Base-by-base conservation (phyloP, 768 basidiomycete species). In the Pisolithus marmoratus region DNA sequence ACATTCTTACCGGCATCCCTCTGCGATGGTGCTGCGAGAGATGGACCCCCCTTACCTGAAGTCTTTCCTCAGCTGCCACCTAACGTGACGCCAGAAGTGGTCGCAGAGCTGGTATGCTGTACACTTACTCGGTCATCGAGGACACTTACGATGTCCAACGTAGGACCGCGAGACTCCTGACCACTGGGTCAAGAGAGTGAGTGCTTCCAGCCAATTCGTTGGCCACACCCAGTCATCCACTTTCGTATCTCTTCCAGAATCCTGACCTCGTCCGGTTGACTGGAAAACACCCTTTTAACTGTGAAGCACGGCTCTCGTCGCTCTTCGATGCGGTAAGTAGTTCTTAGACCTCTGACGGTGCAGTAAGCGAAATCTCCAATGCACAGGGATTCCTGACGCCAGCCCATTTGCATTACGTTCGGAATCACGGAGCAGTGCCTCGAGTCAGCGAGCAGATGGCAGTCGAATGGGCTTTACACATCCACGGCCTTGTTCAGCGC, bases 361-460 rank as follows among this genome's bases (percentile, higher is more conserved):
- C 6, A 11, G 44, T 43, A 15, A 54, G 20, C 15, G 24, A 15
- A 48, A 20, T 15, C n/a, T 27, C 11, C 40, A n/a, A 7, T 53
- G 24, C 43, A 26, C 24, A 72, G 55, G 82, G 82, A 12, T 83
- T 83, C 62, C 55, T 83, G 49, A 83, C 82, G 1, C 76, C 82
- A 0, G 71, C 71, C 47, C 69, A 73, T 53, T 69, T 80, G 8
- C 79, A 76, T 65, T 84, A 71, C 58, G 83, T 83, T n/a, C 75
- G 83, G 15, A 83, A 80, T 54, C 83, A 84, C 54, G 83, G 83
- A 11, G 73, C 79, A 1, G 81, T 81, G 4, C 83, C 83, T 1
- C 62, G 63, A 19, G 66, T 83, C 14, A 64, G 70, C n/a, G 62
- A 63, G 0, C 63, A 66, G 6, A 61, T 58, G 3, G 68, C 70